phyloP scores from a whole-genome alignment of 2,329 filamentous ascomycete species.

The Colletotrichum horii region DNA sequence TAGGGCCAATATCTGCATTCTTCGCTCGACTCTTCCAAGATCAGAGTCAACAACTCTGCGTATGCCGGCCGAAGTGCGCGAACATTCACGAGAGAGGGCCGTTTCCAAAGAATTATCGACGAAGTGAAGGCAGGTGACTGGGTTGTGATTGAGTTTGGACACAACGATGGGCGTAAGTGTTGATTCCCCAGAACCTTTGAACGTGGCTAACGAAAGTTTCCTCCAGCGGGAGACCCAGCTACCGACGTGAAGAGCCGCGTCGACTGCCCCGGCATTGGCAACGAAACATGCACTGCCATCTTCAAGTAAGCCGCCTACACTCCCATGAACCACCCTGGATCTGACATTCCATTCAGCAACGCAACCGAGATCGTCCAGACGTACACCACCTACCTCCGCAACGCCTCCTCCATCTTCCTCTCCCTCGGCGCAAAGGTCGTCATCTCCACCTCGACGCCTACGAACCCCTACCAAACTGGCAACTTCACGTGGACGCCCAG shows the following conservation, averaged over 20 bases:
- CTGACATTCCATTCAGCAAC: neutral
- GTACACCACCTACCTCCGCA: conserved; percentile 63
- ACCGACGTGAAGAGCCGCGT: conserved; percentile 61
- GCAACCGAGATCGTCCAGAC: conserved; percentile 60
- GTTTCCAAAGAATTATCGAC: conserved; percentile 62
- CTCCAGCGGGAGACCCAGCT: neutral
- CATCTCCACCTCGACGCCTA: conserved; percentile 59
- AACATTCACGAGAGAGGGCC: conserved; percentile 69
- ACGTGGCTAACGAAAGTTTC: neutral
- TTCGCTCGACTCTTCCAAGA: conserved; percentile 36
- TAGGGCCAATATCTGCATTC: conserved; percentile 61
- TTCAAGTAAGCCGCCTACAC: conserved; percentile 32
- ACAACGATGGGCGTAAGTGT: conserved; percentile 66
- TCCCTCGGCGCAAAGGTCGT: conserved; percentile 66
- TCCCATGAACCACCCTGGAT: rapidly evolving
- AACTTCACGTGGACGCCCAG: conserved; percentile 50
- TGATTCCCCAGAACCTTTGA: rapidly evolving
- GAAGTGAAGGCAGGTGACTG: conserved; percentile 63
- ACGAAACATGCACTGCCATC: conserved; percentile 57
- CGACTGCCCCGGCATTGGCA: conserved; percentile 61
- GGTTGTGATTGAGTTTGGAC: conserved; percentile 74
- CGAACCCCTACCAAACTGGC: conserved; percentile 66
- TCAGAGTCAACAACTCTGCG: conserved; percentile 63
- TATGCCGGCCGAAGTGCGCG: conserved; percentile 71
- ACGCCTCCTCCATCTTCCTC: conserved; percentile 58